Evolutionary conservation across 2,329 filamentous ascomycete species (phyloP).

Genomic region (Fusarium proliferatum): DNA sequence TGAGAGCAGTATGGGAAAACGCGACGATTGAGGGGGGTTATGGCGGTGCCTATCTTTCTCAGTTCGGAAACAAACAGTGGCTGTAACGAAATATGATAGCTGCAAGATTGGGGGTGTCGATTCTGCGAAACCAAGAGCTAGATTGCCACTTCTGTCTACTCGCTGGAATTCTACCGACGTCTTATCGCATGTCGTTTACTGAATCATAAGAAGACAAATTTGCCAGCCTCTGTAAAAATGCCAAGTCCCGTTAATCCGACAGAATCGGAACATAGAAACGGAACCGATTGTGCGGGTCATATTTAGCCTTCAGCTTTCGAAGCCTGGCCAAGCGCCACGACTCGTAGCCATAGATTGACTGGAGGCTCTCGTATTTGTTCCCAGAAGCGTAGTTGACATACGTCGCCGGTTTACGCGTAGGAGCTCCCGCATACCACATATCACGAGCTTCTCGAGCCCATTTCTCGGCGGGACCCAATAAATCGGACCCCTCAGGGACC

Average conservation of each 20-base stretch:
- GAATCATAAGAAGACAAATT: rapidly evolving
- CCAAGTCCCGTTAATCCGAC: neutral
- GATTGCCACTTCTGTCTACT: neutral
- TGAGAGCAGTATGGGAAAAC: neutral
- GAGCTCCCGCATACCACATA: neutral
- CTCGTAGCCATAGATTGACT: neutral
- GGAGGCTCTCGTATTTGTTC: neutral
- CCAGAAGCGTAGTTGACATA: neutral
- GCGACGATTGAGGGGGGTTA: neutral
- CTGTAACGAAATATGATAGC: neutral
- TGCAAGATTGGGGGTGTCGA: rapidly evolving
- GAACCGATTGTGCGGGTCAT: neutral
- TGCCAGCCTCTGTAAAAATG: too few species aligned
- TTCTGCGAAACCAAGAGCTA: too few species aligned
- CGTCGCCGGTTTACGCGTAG: neutral
- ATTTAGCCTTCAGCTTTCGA: neutral
- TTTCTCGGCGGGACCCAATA: neutral
- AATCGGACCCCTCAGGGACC: neutral
- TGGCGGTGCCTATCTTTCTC: neutral
- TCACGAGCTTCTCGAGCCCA: neutral
- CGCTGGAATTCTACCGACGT: rapidly evolving
- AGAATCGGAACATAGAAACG: neutral
- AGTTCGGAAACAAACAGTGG: neutral
- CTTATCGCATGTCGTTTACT: rapidly evolving
- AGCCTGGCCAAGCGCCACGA: neutral